phyloP scores from a whole-genome alignment of 108 stramenopile genomes.

The Discostella stelligeroides region DNA sequence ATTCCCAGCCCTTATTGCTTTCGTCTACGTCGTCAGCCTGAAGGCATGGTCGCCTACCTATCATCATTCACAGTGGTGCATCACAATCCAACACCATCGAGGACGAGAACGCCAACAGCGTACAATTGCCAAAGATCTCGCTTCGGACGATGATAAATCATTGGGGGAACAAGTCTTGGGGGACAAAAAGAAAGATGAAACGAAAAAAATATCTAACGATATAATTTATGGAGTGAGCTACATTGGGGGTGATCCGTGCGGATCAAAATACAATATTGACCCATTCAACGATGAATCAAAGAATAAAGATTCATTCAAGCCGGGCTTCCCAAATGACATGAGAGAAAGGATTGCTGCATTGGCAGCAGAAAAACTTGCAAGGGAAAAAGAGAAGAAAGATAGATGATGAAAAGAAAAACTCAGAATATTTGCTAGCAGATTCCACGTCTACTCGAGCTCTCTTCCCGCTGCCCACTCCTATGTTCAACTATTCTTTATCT shows the following conservation, averaged over 20 bases:
- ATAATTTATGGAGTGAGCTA: constrained; percentile 35
- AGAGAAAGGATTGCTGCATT: constrained; percentile 59
- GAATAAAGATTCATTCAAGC: constrained; percentile 15
- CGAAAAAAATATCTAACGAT: neutral
- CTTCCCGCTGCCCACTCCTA: no score
- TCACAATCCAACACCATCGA: neutral
- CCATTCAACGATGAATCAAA: constrained; percentile 54
- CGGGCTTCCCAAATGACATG: constrained; percentile 60
- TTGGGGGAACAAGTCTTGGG: neutral
- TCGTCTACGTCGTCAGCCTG: neutral
- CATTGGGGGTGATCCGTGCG: constrained; percentile 66
- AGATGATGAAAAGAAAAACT: no score
- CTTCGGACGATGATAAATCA: neutral
- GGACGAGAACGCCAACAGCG: neutral
- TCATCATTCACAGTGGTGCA: neutral
- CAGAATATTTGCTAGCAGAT: no score
- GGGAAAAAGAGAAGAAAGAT: constrained; percentile 14
- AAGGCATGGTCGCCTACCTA: neutral
- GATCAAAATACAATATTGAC: constrained; percentile 60
- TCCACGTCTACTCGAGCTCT: no score
- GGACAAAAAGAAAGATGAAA: neutral
- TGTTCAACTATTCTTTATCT: no score
- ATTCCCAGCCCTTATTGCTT: no score
- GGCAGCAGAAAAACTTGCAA: constrained; percentile 38
- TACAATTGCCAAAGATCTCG: neutral